Evolutionary conservation across 108 stramenopile genomes (phyloP).

Genomic region (Cyclotella kingstonii): DNA sequence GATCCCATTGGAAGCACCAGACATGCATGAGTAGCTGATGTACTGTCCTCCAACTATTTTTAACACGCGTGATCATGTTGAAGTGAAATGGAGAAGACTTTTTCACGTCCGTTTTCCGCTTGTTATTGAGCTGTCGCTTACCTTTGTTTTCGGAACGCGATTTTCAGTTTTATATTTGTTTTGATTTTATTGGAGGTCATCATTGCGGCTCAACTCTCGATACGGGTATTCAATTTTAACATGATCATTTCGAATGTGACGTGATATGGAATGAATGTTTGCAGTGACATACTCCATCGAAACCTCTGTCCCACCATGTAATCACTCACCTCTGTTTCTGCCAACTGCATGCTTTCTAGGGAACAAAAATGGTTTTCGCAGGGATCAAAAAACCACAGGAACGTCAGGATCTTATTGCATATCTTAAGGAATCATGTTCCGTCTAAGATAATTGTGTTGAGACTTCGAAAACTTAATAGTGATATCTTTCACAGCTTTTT

Average conservation of each 20-base stretch:
- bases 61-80: neutral
- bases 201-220: no score
- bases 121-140: no score
- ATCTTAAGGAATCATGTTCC: conserved; percentile 90
- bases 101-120: no score
- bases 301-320: neutral
- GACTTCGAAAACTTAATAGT: no score
- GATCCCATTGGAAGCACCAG: neutral
- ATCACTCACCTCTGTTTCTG: conserved; percentile 1
- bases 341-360: conserved; percentile 51
- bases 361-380: conserved; percentile 99
- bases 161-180: no score
- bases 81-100: no score
- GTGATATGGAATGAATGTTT: neutral
- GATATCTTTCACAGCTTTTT: no score
- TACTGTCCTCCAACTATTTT: conserved; percentile 7
- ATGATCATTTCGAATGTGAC: no score
- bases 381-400: conserved; percentile 98
- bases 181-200: no score
- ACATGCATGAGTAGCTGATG: neutral
- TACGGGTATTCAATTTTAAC: no score
- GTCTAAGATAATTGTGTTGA: no score
- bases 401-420: conserved; percentile 97
- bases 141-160: no score
- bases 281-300: neutral